Percentiles rank a stretch among this genome's conserved stretches.
These are phyloP conservation scores for Pluteus cervinus DNA, from an alignment of 768 basidiomycete genomes.

Conservation along the genomic window DNA sequence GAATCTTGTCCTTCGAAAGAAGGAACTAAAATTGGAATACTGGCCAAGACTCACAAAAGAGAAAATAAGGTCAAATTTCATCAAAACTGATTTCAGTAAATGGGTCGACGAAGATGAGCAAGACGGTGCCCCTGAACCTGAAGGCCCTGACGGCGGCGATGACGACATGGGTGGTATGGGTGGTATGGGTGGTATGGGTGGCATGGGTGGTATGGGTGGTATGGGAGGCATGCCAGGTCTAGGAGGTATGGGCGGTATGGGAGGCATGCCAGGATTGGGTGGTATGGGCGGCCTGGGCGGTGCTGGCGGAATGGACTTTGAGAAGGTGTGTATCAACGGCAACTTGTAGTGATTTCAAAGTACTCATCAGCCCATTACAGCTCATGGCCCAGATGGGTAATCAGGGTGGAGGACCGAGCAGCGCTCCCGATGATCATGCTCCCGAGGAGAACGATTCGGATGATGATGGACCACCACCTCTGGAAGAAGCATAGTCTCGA, in stretches of 20 bases:
- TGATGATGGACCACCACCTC: constrained; percentile 74
- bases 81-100: constrained; percentile 94
- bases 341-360: neutral
- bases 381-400: constrained; percentile 48
- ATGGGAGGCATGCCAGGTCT: constrained; percentile 44
- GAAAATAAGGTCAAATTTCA: constrained; percentile 68
- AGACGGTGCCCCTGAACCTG: constrained; percentile 47
- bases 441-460: constrained; percentile 39
- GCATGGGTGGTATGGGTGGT: constrained; percentile 38
- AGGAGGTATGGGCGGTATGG: constrained; percentile 39
- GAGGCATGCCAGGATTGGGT: constrained; percentile 43
- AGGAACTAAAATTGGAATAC: constrained; percentile 66
- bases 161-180: constrained; percentile 43
- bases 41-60: constrained; percentile 94
- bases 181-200: constrained; percentile 44
- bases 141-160: constrained; percentile 39
- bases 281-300: constrained; percentile 40
- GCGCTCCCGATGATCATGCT: constrained; percentile 12
- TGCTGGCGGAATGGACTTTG: constrained; percentile 59
- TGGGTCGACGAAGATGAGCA: constrained; percentile 99
- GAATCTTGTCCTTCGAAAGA: constrained; percentile 71
- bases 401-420: constrained; percentile 15
- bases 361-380: constrained; percentile 17
- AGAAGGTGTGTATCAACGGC: constrained; percentile 37
- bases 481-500: constrained; percentile 56